phyloP scores from a whole-genome alignment of 202 grass and related monocot genomes.

The Bolboschoenoplectus hybrid region DNA sequence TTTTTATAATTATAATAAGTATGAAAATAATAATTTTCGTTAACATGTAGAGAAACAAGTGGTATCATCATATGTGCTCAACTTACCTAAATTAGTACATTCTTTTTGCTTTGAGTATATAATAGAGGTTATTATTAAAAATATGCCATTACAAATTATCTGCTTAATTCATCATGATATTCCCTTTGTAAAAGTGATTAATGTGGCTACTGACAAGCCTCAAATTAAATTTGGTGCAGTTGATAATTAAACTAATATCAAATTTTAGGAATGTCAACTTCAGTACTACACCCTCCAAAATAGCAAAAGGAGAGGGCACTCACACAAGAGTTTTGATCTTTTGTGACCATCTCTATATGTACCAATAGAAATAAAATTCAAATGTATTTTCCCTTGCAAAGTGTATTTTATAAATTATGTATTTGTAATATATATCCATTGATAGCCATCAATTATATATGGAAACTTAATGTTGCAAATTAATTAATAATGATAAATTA shows the following conservation, averaged over 20 bases:
- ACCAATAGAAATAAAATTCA: background rate
- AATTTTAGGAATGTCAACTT: slow-evolving; percentile 23
- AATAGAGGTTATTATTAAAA: background rate
- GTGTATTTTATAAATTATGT: background rate
- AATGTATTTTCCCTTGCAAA: too few species aligned
- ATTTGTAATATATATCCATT: background rate
- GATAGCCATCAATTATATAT: background rate
- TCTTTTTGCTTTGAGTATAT: background rate
- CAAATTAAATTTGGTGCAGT: slow-evolving; percentile 1
- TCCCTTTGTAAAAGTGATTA: background rate
- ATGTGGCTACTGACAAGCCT: background rate
- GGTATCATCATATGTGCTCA: too few species aligned
- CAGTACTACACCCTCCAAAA: background rate
- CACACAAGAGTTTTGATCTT: background rate
- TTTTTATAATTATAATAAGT: too few species aligned
- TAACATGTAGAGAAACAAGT: background rate
- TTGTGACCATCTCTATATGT: background rate
- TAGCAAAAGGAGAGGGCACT: slow-evolving; percentile 22
- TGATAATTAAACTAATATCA: background rate
- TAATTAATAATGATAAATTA: background rate
- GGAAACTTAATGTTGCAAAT: background rate
- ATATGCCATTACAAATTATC: background rate
- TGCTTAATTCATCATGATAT: background rate
- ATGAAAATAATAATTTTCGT: background rate
- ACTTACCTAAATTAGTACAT: too few species aligned